A percentile compares a stretch with the other conserved stretches of the same genome.
phyloP scores from a whole-genome alignment of 2,329 filamentous ascomycete species.

The Fusarium bulbicola region DNA sequence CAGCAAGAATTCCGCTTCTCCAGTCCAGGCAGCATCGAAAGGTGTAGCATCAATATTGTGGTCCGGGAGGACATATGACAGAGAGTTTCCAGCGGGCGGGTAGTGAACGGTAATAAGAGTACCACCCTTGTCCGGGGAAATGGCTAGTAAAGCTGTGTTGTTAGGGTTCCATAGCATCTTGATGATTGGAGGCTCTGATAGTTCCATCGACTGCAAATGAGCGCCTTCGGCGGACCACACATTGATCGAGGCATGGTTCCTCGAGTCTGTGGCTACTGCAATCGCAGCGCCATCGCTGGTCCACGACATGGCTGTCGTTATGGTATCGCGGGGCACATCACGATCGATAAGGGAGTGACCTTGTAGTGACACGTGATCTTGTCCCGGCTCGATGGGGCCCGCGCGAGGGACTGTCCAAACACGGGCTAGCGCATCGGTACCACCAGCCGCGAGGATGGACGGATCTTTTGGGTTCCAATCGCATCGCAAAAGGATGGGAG shows the following conservation, averaged over 20 bases:
- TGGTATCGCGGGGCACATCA: conserved; percentile 60
- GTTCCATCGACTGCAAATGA: conserved; percentile 62
- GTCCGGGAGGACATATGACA: conserved; percentile 58
- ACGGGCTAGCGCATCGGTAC: conserved; percentile 75
- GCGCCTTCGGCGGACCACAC: conserved; percentile 65
- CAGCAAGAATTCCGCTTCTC: conserved; percentile 65
- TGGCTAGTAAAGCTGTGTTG: conserved; percentile 63
- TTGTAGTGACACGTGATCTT: conserved; percentile 53
- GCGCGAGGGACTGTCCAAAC: conserved; percentile 71
- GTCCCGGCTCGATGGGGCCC: conserved; percentile 52
- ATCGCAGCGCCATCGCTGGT: conserved; percentile 64
- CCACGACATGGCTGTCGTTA: conserved; percentile 69
- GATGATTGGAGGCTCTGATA: conserved; percentile 68
- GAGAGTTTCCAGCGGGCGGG: conserved; percentile 52
- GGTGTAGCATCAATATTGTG: conserved; percentile 62
- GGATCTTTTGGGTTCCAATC: conserved; percentile 74
- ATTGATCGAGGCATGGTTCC: conserved; percentile 60
- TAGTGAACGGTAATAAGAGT: conserved; percentile 66
- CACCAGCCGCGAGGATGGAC: conserved; percentile 72
- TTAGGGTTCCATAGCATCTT: conserved; percentile 69
- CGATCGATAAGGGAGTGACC: conserved; percentile 60
- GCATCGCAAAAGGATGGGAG: conserved; percentile 72
- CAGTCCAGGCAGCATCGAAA: conserved; percentile 69
- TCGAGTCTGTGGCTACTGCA: conserved; percentile 66
- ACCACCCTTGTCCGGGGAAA: conserved; percentile 64